A percentile compares a stretch with the other conserved stretches of the same genome.
These are phyloP conservation scores for Alternaria burnsii DNA, from an alignment of 2,329 filamentous ascomycete species.

Conservation along the genomic window DNA sequence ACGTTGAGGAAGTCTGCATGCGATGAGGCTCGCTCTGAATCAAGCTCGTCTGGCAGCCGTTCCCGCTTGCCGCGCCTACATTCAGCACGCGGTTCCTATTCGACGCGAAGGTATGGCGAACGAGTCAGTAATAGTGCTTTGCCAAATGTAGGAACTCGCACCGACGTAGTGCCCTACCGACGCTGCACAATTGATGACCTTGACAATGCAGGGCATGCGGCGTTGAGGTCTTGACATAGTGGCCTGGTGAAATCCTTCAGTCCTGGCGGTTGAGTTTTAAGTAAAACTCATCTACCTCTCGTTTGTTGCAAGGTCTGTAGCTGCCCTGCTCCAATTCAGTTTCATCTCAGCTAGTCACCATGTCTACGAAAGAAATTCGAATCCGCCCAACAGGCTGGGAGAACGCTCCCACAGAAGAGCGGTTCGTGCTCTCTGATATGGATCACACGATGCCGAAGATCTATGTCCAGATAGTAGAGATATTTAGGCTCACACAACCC, in stretches of 20 bases:
- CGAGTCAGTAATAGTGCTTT: background rate
- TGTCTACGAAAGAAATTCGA: background rate
- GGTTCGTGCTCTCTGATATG: conserved; percentile 7
- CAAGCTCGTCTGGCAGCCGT: background rate
- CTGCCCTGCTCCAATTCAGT: background rate
- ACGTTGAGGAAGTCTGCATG: background rate
- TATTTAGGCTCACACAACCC: conserved; percentile 20
- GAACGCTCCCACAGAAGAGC: background rate
- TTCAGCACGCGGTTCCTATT: background rate
- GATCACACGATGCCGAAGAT: conserved; percentile 28
- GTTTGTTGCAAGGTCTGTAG: background rate
- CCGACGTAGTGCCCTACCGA: background rate
- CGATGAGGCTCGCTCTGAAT: background rate
- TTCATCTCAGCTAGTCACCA: background rate
- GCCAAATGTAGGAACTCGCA: background rate
- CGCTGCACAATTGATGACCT: background rate
- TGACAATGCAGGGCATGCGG: background rate
- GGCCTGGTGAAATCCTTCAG: background rate
- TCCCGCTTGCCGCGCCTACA: background rate
- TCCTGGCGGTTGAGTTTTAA: background rate
- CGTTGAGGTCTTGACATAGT: background rate
- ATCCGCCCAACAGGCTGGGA: conserved; percentile 2
- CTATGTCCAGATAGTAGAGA: conserved; percentile 25
- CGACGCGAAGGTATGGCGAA: background rate
- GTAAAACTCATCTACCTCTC: background rate